Base-by-base conservation (phyloP, 345 rosid species). In the Microcos paniculata region DNA sequence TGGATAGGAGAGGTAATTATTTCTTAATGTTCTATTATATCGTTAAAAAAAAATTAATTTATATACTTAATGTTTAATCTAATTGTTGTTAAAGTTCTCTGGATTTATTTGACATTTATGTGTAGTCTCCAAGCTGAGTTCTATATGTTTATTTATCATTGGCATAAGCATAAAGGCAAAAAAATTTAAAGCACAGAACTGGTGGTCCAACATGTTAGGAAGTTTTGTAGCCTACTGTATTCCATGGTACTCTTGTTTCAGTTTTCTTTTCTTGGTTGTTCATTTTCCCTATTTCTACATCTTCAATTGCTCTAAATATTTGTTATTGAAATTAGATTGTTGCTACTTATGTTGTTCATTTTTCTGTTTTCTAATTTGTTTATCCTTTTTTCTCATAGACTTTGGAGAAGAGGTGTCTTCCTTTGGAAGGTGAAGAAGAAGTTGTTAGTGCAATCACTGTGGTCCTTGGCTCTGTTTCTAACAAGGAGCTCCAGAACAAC, bases 381-480 rank as follows among this genome's bases (percentile, higher is more conserved):
- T 67, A 40, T 30, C 26, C 15, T 58, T 30, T 52, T 57, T 21
- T 45, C 38, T 72, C 59, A 21, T 86, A 91, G 92, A 87, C 89
- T 69, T 82, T 95, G 87, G 97, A 90, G 79, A 90, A 88, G 84
- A 86, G 84, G 75, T 84, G 82, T 78, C 81, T 93, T 84, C 87
- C 97, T 76, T 83, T 90, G 82, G 96, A 92, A 85, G 98, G 89
- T 75, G 99, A 93, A 84, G 98, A 89, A 82, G 99, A 93, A 87
- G 90, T 93, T 76, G 86, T 89, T 67, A 84, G 87, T 62, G 98
- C 98, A 21, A 87, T 93, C 75, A 91, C 86, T 81, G 78, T 84
- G 77, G 84, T 91, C 80, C 88, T 93, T 77, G 88, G 91, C 46
- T 85, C 92, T 65, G 77, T 93, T 75, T 68, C 88, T 51, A 89